phyloP scores from a whole-genome alignment of 1,284 basidiomycete genomes.

The Cutaneotrichosporon sp. region DNA sequence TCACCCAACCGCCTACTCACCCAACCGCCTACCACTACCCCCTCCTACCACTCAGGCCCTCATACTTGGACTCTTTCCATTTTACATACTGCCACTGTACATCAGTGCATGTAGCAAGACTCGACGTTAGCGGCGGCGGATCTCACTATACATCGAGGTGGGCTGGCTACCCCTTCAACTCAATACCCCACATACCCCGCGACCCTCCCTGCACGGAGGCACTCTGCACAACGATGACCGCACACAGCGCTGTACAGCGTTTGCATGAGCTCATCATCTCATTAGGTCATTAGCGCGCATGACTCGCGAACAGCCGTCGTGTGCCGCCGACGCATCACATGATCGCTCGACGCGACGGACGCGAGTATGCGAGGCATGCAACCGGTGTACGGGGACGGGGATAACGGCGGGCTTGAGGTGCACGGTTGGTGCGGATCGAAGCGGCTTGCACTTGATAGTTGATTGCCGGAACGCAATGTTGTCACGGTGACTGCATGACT shows the following conservation, averaged over 20 bases:
- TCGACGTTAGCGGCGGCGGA: background rate
- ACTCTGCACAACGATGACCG: background rate
- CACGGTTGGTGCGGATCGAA: background rate
- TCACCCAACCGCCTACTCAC: no score
- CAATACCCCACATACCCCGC: no score
- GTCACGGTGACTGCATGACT: background rate
- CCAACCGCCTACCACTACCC: no score
- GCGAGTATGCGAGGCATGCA: background rate
- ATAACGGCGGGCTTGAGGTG: background rate
- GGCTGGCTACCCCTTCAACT: background rate
- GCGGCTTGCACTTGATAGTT: background rate
- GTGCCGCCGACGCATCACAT: no score
- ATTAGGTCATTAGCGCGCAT: no score
- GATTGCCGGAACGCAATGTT: background rate
- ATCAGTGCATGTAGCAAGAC: no score
- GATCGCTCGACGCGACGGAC: background rate
- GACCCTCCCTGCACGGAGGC: background rate
- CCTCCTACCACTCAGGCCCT: no score
- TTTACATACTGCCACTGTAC: no score
- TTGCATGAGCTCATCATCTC: background rate
- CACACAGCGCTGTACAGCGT: no score
- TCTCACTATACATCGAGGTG: background rate
- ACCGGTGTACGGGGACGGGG: no score
- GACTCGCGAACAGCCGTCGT: no score
- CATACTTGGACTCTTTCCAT: no score